phyloP scores from a whole-genome alignment of 495 filamentous ascomycete genomes.

The Neurospora terricola region DNA sequence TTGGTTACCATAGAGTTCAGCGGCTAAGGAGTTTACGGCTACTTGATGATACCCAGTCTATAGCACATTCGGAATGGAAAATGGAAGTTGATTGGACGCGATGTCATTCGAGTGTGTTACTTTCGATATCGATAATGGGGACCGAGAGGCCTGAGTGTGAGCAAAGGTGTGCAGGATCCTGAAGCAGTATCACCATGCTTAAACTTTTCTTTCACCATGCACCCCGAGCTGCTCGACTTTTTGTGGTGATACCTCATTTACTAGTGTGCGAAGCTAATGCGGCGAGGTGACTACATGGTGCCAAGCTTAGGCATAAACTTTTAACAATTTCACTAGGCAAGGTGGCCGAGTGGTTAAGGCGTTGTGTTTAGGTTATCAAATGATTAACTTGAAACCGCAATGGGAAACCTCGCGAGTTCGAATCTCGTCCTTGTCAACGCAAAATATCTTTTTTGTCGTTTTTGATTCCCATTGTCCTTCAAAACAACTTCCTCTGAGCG shows the following conservation, averaged over 20 bases:
- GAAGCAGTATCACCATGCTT: neutral
- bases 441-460: neutral
- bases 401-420: neutral
- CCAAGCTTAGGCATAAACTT: accelerated
- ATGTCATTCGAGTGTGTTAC: neutral
- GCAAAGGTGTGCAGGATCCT: neutral
- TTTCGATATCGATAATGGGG: neutral
- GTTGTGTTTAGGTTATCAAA: neutral
- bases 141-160: neutral
- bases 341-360: neutral
- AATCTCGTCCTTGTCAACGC: neutral
- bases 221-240: neutral
- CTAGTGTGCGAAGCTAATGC: neutral
- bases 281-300: neutral
- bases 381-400: neutral
- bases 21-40: neutral
- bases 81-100: neutral
- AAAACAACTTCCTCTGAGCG: neutral
- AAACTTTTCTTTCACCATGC: neutral
- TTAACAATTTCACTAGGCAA: neutral
- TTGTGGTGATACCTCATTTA: neutral
- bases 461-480: neutral
- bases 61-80: neutral
- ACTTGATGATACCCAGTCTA: neutral
- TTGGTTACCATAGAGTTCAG: neutral